Percentiles rank a stretch among this genome's conserved stretches.
Evolutionary conservation across 139 green algal genomes (phyloP).

Genomic region (Chloropicon primus): DNA sequence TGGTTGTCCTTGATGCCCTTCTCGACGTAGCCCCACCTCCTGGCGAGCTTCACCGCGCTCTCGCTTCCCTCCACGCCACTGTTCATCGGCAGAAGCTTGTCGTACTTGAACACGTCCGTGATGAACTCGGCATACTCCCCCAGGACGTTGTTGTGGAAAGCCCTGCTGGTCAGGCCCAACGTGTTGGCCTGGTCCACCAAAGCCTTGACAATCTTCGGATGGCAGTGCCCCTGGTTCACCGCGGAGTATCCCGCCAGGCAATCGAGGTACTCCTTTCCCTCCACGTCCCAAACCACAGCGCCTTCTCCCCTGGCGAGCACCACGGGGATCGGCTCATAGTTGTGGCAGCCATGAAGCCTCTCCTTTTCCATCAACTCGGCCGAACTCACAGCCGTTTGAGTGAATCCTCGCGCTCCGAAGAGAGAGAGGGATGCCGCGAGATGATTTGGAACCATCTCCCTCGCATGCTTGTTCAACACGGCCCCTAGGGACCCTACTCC

Average conservation of each 20-base stretch:
- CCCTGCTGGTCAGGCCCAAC: conserved; percentile 78
- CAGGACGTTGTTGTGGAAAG: conserved; percentile 94
- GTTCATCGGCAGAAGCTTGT: conserved; percentile 95
- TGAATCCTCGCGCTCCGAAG: no score
- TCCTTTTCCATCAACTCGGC: neutral
- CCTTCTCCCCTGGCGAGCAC: neutral
- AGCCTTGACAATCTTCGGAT: conserved; percentile 83
- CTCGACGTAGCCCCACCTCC: conserved; percentile 88
- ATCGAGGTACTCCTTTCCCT: neutral
- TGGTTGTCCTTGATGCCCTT: conserved; percentile 80
- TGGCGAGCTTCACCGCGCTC: conserved; percentile 89
- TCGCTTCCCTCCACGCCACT: conserved; percentile 94
- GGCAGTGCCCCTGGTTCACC: conserved; percentile 88
- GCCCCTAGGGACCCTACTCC: no score
- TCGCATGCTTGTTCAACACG: no score
- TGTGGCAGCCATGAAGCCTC: neutral
- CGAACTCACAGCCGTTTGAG: no score
- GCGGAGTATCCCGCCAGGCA: neutral
- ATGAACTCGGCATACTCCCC: conserved; percentile 89
- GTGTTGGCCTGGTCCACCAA: conserved; percentile 66
- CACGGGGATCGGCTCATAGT: neutral
- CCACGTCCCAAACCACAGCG: neutral
- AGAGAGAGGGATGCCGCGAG: no score
- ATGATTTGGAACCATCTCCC: no score
- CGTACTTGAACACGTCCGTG: conserved; percentile 67